A percentile compares a stretch with the other conserved stretches of the same genome.
Conservation (phyloP, 2,329 filamentous ascomycete species). For the Neurospora sp. region DNA sequence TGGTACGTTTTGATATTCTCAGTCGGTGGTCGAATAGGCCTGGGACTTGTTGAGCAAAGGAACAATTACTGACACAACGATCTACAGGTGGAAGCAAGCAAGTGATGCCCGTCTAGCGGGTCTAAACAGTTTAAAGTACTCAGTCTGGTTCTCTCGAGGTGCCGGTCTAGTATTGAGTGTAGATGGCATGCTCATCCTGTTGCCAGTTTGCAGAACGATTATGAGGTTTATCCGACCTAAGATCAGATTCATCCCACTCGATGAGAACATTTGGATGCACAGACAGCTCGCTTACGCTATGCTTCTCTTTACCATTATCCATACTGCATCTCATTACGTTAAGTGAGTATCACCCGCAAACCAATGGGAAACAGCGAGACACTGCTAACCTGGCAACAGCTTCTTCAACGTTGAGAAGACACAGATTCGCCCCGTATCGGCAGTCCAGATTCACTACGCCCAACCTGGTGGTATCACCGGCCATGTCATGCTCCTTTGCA, state of each 20-base stretch:
- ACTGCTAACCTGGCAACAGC: conserved; percentile 33
- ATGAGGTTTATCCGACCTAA: conserved; percentile 79
- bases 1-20: conserved; percentile 49
- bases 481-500: conserved; percentile 97
- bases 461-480: conserved; percentile 88
- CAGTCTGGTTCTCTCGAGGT: conserved; percentile 93
- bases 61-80: conserved; percentile 15
- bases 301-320: conserved; percentile 69
- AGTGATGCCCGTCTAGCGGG: conserved; percentile 56
- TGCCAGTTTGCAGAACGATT: conserved; percentile 91
- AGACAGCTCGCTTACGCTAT: conserved; percentile 85
- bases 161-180: conserved; percentile 78
- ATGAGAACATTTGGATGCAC: conserved; percentile 96
- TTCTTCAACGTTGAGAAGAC: conserved; percentile 90
- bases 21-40: neutral
- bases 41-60: neutral
- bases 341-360: conserved; percentile 37
- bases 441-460: conserved; percentile 84
- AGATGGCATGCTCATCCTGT: conserved; percentile 76
- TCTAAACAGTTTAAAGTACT: conserved; percentile 74
- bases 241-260: conserved; percentile 79
- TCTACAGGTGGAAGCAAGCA: conserved; percentile 65
- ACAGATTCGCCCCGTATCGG: conserved; percentile 70
- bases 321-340: conserved; percentile 79
- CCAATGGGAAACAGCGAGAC: neutral